Conservation (phyloP, 352 stramenopile genomes). For the Phytophthora rubi region DNA sequence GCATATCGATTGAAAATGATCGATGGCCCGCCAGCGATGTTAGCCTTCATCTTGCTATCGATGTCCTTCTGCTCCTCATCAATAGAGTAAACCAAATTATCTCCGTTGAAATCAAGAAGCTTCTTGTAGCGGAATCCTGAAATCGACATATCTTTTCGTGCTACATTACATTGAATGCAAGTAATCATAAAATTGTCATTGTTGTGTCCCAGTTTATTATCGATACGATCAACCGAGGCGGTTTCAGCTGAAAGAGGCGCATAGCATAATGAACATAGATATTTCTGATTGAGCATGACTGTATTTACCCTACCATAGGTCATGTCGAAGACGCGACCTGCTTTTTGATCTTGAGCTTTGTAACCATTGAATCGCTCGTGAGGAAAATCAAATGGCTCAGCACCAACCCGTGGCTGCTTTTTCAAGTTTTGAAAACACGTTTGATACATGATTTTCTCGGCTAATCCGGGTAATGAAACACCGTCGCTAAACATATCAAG, state of each 20-base stretch:
- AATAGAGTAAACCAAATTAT: conserved; percentile 2
- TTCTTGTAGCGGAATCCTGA: background rate
- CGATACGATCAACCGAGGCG: conserved; percentile 25
- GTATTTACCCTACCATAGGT: too few relatives aligned
- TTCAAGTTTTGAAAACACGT: background rate
- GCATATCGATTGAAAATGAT: conserved; percentile 36
- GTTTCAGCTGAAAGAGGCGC: background rate
- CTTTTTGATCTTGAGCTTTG: background rate
- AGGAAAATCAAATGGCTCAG: background rate
- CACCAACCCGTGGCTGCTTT: background rate
- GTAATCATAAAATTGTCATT: background rate
- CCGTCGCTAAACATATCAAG: background rate
- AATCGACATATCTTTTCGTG: background rate
- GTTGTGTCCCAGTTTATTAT: conserved; percentile 21
- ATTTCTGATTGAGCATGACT: too few relatives aligned
- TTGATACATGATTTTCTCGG: background rate
- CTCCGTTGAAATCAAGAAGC: background rate
- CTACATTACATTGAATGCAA: background rate
- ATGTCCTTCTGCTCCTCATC: conserved; percentile 27
- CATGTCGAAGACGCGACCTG: too few relatives aligned
- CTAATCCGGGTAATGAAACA: background rate
- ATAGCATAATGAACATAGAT: conserved; percentile 4
- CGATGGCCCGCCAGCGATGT: conserved; percentile 25
- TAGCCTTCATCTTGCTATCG: conserved; percentile 28
- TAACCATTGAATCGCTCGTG: background rate